phyloP scores from a whole-genome alignment of 1,284 basidiomycete species.

The Pterulicium gracile region DNA sequence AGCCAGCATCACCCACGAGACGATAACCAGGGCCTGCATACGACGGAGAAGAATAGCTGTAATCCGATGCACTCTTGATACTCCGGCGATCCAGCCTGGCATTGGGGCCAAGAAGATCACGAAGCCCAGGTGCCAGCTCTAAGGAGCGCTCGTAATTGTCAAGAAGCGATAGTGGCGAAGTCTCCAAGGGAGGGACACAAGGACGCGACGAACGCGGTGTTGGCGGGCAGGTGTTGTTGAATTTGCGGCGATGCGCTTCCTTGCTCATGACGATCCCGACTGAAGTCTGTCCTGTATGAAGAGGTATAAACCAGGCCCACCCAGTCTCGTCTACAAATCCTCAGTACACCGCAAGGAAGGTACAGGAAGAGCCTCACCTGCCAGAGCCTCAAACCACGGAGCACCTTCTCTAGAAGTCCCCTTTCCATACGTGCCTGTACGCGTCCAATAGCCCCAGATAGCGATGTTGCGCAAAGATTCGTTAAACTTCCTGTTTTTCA shows the following conservation, averaged over 20 bases:
- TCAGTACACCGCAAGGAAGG: background rate
- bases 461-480: conserved; percentile 21
- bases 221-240: conserved; percentile 9
- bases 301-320: conserved; percentile 58
- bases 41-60: conserved; percentile 38
- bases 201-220: no score
- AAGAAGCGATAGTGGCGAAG: background rate
- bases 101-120: background rate
- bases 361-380: conserved; percentile 1
- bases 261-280: conserved; percentile 48
- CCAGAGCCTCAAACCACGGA: conserved; percentile 6
- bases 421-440: conserved; percentile 10
- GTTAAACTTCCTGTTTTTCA: conserved; percentile 19
- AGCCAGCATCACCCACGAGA: conserved; percentile 46
- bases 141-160: background rate
- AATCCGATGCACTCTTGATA: conserved; percentile 29
- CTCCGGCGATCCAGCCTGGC: background rate
- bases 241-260: conserved; percentile 21
- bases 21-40: conserved; percentile 41
- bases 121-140: background rate
- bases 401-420: conserved; percentile 4
- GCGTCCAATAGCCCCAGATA: conserved; percentile 23
- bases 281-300: conserved; percentile 43
- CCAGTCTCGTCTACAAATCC: conserved; percentile 40
- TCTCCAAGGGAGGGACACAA: background rate